Evolutionary conservation across 768 basidiomycete genomes (phyloP).

Genomic region (Brasilioporus rufonigricans): DNA sequence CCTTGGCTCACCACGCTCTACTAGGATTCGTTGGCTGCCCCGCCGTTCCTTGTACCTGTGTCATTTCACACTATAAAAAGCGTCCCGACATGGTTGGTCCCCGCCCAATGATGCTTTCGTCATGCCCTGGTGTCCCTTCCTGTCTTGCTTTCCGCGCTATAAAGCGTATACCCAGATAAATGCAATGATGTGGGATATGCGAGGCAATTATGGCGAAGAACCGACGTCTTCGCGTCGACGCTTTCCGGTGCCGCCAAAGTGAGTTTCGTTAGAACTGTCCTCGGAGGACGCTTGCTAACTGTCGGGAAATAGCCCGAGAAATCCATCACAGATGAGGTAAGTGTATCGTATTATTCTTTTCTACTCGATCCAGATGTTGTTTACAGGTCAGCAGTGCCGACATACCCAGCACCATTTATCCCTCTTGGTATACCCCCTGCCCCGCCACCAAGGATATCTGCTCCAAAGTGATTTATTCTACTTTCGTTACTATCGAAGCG

Average conservation of each 20-base stretch:
- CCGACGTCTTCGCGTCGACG: conserved; percentile 10
- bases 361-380: neutral
- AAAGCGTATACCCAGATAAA: conserved; percentile 35
- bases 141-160: conserved; percentile 33
- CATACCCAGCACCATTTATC: conserved; percentile 16
- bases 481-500: neutral
- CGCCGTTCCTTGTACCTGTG: conserved; percentile 17
- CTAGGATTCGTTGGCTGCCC: conserved; percentile 23
- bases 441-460: conserved; percentile 14
- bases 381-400: conserved; percentile 15
- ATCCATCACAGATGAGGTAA: conserved; percentile 16
- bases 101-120: conserved; percentile 8
- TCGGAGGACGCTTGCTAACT: neutral
- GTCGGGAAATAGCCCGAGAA: conserved; percentile 7
- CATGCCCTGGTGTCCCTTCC: conserved; percentile 32
- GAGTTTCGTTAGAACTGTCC: neutral
- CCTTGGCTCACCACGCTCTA: conserved; percentile 19
- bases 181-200: conserved; percentile 28
- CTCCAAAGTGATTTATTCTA: conserved; percentile 20
- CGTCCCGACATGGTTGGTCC: neutral
- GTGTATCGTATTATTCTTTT: neutral
- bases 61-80: conserved; percentile 27
- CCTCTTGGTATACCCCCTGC: conserved; percentile 19
- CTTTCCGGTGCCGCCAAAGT: conserved; percentile 19
- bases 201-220: conserved; percentile 16